Evolutionary conservation across 139 green algal genomes (phyloP), one percentile per base, ranked within the genome.

Genomic region (Coelastrella sp.): DNA sequence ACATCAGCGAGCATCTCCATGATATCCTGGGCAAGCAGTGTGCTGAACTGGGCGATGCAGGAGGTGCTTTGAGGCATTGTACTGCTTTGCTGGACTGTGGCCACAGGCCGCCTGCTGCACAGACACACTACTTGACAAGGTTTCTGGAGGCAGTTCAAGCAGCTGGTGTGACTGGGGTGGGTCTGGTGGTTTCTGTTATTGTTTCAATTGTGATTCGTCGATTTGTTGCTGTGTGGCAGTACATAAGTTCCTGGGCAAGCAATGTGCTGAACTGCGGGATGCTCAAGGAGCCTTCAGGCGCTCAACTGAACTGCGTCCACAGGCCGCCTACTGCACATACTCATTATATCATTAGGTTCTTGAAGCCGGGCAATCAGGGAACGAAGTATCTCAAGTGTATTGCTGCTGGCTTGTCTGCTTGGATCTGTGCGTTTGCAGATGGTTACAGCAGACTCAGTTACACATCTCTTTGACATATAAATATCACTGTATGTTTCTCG

Each of bases 1-100:
- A 95, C 85, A 97, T 99, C 16, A 93, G 96, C 87, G 97, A 99
- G 95, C 97, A 99, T 93, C 92, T 99, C 47, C 91, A 97, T 75
- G 97, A 98, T 64, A 91, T 96, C 32, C 92, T 99, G 76, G 97
- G 97, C 32, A 95, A 94, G 88, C 94, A 94, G 65, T 89, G 76
- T 56, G 71, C 86, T 4, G 95, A 97, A 86, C 76, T 91, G 7
- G 95, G 94, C 56, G 90, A 96, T 57, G 77, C 47, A 8, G 60
- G 13, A 86, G 80, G 77, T 17, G 32, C 54, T n/a, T 32, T 91
- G 61, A 57, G 84, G 56, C 97, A 98, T 83, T 96, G 94, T 88
- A 88, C 91, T 77, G 85, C 92, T 47, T 92, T 98, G 89, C 92
- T 99, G 73, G 73, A 93, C 85, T 94, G 91, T 68, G 78, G 91